phyloP scores from a whole-genome alignment of 1,284 basidiomycete species.

The Takashimella tepidaria region DNA sequence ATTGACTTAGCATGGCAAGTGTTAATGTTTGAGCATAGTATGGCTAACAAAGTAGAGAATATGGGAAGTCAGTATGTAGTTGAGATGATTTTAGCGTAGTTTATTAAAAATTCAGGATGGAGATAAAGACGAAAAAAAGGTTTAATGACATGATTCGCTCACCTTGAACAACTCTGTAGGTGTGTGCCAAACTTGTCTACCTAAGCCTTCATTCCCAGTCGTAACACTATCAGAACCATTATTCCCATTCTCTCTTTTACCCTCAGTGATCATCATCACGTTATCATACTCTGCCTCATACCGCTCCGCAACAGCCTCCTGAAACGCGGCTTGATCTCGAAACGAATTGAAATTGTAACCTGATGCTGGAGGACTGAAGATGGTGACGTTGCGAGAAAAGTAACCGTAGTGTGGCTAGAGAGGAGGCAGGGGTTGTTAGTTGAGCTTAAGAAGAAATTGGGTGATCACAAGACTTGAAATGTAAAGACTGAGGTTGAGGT shows the following conservation, averaged over 20 bases:
- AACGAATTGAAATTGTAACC: conserved; percentile 67
- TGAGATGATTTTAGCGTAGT: neutral
- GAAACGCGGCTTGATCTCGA: conserved; percentile 68
- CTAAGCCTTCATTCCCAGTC: conserved; percentile 57
- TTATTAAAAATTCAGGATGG: neutral
- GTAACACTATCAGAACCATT: conserved; percentile 46
- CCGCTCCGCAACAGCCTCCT: conserved; percentile 68
- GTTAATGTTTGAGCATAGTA: conserved; percentile 90
- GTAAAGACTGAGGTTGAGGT: neutral
- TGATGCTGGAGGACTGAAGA: conserved; percentile 62
- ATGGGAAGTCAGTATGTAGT: too few species aligned
- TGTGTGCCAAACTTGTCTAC: conserved; percentile 96
- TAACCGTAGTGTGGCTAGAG: conserved; percentile 82
- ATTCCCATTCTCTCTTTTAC: too few species aligned
- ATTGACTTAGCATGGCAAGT: conserved; percentile 80
- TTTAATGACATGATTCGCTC: conserved; percentile 19
- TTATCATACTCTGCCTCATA: conserved; percentile 55
- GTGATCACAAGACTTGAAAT: neutral
- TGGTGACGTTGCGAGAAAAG: conserved; percentile 85
- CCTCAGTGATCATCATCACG: too few species aligned
- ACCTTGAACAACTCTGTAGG: conserved; percentile 98
- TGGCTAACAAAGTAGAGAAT: conserved; percentile 58
- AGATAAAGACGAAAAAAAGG: conserved; percentile 7
- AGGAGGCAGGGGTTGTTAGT: conserved; percentile 3
- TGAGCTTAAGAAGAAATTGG: neutral